Conservation (phyloP, 73 alveolate genomes). For the Tetrahymena thermophila region DNA sequence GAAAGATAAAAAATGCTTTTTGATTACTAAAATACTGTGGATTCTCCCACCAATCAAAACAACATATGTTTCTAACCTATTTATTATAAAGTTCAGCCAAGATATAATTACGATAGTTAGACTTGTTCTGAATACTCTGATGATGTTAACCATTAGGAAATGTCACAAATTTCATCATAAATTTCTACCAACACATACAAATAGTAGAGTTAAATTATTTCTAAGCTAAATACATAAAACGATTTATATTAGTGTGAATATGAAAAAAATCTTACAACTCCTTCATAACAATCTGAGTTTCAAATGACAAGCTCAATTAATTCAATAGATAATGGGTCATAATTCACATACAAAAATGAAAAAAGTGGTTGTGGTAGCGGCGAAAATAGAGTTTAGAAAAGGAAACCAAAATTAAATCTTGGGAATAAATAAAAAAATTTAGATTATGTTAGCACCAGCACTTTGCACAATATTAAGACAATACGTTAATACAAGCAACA, state of each 20-base stretch:
- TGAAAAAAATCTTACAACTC: not conserved
- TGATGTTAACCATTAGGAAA: not conserved
- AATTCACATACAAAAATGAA: too few relatives aligned
- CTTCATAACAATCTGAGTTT: not conserved
- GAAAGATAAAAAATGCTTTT: not conserved
- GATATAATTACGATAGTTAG: not conserved
- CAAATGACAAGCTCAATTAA: not conserved
- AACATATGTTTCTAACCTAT: not conserved
- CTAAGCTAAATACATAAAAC: not conserved
- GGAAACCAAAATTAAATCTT: not conserved
- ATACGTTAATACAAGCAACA: not conserved
- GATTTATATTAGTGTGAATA: not conserved
- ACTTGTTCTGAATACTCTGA: not conserved
- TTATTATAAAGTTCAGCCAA: not conserved
- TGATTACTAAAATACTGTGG: not conserved
- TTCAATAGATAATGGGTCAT: not conserved
- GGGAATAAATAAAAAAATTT: not conserved
- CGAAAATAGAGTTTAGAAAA: not conserved
- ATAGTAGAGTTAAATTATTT: too few relatives aligned
- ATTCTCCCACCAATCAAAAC: not conserved
- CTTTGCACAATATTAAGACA: not conserved
- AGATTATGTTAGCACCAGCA: not conserved
- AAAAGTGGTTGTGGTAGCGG: not conserved
- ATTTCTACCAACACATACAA: not conserved
- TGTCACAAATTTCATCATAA: not conserved